A percentile compares a stretch with the other conserved stretches of the same genome.
These are phyloP conservation scores for Plasmodium vivax DNA, from an alignment of 169 alveolate species.

Conservation along the genomic window DNA sequence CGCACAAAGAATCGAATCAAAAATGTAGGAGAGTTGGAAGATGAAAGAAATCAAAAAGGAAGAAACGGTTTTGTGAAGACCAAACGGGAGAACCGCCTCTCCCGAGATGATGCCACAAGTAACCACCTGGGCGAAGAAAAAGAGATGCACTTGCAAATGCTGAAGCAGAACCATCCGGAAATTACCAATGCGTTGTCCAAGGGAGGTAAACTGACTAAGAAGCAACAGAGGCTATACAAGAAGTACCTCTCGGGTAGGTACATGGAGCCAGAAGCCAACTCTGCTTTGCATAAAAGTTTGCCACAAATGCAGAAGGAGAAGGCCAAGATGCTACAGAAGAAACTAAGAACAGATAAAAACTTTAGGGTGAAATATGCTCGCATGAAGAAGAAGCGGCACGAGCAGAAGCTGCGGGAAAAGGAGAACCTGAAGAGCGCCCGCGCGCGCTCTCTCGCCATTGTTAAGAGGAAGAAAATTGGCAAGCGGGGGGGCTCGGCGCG, in stretches of 20 bases:
- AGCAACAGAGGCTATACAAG: slow-evolving; percentile 73
- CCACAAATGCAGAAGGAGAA: slow-evolving; percentile 6
- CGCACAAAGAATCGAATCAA: slow-evolving; percentile 77
- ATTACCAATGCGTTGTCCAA: slow-evolving; percentile 76
- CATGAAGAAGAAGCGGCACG: slow-evolving; percentile 27
- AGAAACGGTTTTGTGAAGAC: background rate
- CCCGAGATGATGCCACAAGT: background rate
- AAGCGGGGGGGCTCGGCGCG: background rate
- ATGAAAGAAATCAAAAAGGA: background rate
- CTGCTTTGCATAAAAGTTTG: background rate
- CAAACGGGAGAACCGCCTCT: background rate
- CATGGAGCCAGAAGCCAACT: background rate
- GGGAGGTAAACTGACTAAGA: slow-evolving; percentile 75
- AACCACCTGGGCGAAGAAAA: background rate
- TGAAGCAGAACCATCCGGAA: slow-evolving; percentile 70
- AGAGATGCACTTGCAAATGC: background rate
- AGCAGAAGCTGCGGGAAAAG: background rate
- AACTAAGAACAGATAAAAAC: slow-evolving; percentile 41
- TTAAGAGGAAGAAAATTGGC: slow-evolving; percentile 7
- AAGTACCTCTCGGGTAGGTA: slow-evolving; percentile 54
- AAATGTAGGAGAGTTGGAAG: slow-evolving; percentile 81
- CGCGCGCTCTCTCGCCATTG: slow-evolving; percentile 23
- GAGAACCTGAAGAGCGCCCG: slow-evolving; percentile 57
- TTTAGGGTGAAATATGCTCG: slow-evolving; percentile 13
- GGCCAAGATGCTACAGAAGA: slow-evolving; percentile 22